Evolutionary conservation across 2,329 filamentous ascomycete genomes (phyloP).

Genomic region (Aspergillus sp.): DNA sequence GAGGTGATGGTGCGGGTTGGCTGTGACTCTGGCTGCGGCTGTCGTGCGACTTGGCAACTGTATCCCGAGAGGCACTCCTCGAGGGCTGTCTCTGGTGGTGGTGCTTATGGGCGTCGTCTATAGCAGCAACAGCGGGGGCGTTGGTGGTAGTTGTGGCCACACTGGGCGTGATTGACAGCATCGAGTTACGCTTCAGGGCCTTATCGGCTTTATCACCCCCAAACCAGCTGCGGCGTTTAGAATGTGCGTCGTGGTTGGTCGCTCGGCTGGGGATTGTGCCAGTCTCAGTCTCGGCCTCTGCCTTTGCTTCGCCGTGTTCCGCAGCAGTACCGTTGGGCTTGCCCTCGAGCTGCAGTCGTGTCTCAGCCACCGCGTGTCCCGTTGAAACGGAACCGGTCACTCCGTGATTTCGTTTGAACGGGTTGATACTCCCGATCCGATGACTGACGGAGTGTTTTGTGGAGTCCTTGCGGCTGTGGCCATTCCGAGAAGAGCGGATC

Average conservation of each 20-base stretch:
- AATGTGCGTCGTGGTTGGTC: slow-evolving; percentile 26
- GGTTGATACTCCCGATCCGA: slow-evolving; percentile 37
- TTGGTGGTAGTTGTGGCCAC: neutral
- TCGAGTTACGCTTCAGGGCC: slow-evolving; percentile 23
- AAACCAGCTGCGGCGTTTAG: slow-evolving; percentile 35
- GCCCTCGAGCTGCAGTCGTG: slow-evolving; percentile 13
- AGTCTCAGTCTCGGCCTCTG: slow-evolving; percentile 26
- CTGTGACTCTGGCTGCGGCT: slow-evolving; percentile 15
- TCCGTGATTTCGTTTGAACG: slow-evolving; percentile 35
- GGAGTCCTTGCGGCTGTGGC: slow-evolving; percentile 24
- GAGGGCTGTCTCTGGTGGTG: slow-evolving; percentile 18
- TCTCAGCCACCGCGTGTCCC: slow-evolving; percentile 17
- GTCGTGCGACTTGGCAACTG: slow-evolving; percentile 19
- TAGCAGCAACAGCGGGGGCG: neutral
- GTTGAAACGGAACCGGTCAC: slow-evolving; percentile 30
- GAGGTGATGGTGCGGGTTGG: slow-evolving; percentile 1
- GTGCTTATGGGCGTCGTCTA: slow-evolving; percentile 15
- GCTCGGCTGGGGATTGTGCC: slow-evolving; percentile 31
- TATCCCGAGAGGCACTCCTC: slow-evolving; percentile 22
- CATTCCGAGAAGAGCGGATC: slow-evolving; percentile 23
- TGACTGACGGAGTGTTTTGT: slow-evolving; percentile 33
- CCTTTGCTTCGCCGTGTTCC: slow-evolving; percentile 10
- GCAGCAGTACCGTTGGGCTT: slow-evolving; percentile 5
- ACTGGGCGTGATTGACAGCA: slow-evolving; percentile 19
- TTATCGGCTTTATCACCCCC: slow-evolving; percentile 26